Evolutionary conservation across 106 monocot genomes (phyloP).

Genomic region (Dioscorea alata): DNA sequence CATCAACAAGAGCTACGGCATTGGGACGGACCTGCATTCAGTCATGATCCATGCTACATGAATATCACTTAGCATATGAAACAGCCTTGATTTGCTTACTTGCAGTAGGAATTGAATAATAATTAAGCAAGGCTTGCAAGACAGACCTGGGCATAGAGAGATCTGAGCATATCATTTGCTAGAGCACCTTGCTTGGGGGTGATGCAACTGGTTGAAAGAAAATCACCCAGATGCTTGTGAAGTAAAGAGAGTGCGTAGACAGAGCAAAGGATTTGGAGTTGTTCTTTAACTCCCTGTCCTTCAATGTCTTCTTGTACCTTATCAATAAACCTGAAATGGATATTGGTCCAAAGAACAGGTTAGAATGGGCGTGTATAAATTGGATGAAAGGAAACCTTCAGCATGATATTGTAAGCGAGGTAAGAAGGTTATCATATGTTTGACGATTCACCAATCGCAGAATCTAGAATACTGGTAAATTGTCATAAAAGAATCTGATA

Average conservation of each 20-base stretch:
- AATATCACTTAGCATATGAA: too few species aligned
- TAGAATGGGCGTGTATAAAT: too few species aligned
- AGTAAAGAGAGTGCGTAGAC: constrained; percentile 71
- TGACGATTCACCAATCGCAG: too few species aligned
- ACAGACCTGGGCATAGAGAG: constrained; percentile 60
- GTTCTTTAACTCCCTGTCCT: constrained; percentile 63
- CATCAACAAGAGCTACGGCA: constrained; percentile 76
- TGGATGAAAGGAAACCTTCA: too few species aligned
- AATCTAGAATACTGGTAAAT: too few species aligned
- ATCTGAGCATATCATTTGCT: constrained; percentile 72
- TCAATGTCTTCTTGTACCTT: constrained; percentile 60
- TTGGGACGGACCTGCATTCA: constrained; percentile 69
- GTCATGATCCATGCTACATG: too few species aligned
- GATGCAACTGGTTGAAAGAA: constrained; percentile 60
- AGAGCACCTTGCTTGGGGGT: constrained; percentile 67
- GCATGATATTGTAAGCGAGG: too few species aligned
- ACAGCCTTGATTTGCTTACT: too few species aligned
- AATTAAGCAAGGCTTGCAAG: too few species aligned
- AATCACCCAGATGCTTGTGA: constrained; percentile 84
- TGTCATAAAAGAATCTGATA: neutral
- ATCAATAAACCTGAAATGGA: constrained; percentile 50
- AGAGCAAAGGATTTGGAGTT: constrained; percentile 63
- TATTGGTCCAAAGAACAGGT: neutral
- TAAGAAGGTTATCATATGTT: too few species aligned
- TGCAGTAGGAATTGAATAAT: too few species aligned